A percentile compares a stretch with the other conserved stretches of the same genome.
Conservation (phyloP, 129 eudicot genomes). For the Flaveria bidentis region DNA sequence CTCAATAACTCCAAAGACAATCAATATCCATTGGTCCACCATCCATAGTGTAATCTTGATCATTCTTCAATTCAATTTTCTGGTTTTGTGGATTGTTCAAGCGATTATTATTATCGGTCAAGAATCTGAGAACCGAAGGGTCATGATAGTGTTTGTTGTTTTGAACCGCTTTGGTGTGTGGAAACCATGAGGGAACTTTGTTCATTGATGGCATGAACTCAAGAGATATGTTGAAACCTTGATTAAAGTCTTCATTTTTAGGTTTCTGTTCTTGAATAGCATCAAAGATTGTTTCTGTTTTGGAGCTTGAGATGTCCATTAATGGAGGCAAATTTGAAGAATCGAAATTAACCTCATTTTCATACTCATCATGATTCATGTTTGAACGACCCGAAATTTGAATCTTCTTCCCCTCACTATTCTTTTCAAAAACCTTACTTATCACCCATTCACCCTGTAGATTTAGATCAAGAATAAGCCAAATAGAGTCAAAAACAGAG, state of each 20-base stretch:
- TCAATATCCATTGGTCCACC: conserved; percentile 51
- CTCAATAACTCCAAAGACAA: conserved; percentile 65
- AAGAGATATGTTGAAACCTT: conserved; percentile 21
- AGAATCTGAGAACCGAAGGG: conserved; percentile 43
- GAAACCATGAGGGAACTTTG: neutral
- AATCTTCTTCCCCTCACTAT: conserved; percentile 47
- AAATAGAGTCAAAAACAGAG: neutral
- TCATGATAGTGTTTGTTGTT: conserved; percentile 33
- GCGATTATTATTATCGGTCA: conserved; percentile 39
- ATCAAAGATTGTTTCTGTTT: conserved; percentile 39
- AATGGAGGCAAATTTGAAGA: conserved; percentile 55
- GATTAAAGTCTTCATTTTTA: conserved; percentile 19
- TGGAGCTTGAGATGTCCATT: conserved; percentile 43
- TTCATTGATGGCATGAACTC: conserved; percentile 9
- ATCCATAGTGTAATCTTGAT: conserved; percentile 37
- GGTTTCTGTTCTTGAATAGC: conserved; percentile 46
- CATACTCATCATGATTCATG: neutral
- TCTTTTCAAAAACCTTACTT: conserved; percentile 65
- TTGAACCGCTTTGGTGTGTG: conserved; percentile 35
- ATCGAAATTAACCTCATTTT: conserved; percentile 11
- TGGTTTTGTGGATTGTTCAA: conserved; percentile 19
- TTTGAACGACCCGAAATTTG: conserved; percentile 33
- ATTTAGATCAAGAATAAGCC: neutral
- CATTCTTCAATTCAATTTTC: conserved; percentile 31
- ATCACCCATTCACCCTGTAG: conserved; percentile 86